Evolutionary conservation across 768 basidiomycete species (phyloP), one percentile per base, ranked within the genome.

Genomic region (Rhodocollybia butyracea): DNA sequence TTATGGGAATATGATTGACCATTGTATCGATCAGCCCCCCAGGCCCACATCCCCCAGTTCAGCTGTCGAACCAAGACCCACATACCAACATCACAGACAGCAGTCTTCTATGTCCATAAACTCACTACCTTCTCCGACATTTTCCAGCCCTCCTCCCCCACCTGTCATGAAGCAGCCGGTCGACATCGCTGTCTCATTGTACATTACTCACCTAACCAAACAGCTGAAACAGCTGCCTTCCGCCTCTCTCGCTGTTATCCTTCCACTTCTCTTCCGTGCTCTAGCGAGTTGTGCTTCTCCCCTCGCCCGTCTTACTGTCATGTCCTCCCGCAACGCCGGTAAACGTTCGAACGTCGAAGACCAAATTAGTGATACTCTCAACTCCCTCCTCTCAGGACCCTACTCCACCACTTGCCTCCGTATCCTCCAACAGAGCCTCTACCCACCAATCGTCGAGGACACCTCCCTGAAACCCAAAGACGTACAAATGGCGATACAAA

Each of bases 261-360:
- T 91, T n/a, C 85, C 87, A 0, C 73, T 87, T 31, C 79, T 92
- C n/a, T 88, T 90, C 63, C 83, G 86, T 17, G 80, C 79, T 21
- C 75, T 88, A 22, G 82, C 85, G 1, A 84, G 81, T 61, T 87
- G 81, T 63, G 74, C 82, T 3, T 78, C 82, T 2, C 82, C 88
- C 1, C 77, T 92, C 15, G 86, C 89, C 38, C 81, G 86, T 7
- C 70, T 92, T 10, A 82, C 86, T 5, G 73, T 89, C 39, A 73
- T 73, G 47, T 66, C 77, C 34, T 63, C 27, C 22, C 38, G 42
- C 27, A 26, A 21, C 17, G 21, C 24, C n/a, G 56, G 66, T 56
- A 71, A 68, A 56, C 67, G 67, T 39, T 60, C 68, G 17, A 68
- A 69, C 1, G 66, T 75, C 15, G 88, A 90, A 61, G 80, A 81